phyloP scores from a whole-genome alignment of 129 eudicot species.

The Flaveria linearis region DNA sequence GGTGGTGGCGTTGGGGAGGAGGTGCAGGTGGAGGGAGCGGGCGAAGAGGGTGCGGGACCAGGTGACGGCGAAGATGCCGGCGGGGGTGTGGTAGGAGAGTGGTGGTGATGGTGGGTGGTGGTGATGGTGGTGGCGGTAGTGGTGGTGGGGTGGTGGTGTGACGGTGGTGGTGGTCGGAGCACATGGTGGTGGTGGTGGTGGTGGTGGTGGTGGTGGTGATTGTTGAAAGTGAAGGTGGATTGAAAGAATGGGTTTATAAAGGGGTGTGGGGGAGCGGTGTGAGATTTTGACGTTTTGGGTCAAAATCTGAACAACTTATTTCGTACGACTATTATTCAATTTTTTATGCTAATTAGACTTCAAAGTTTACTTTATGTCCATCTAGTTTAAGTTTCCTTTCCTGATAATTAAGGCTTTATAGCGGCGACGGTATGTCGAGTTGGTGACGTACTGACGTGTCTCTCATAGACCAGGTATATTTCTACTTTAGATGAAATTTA shows the following conservation, averaged over 20 bases:
- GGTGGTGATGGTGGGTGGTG: constrained; percentile 59
- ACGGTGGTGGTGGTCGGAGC: neutral
- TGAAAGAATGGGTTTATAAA: constrained; percentile 12
- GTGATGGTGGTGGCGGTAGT: constrained; percentile 19
- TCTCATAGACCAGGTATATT: too few relatives aligned
- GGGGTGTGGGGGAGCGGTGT: constrained; percentile 17
- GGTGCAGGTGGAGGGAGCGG: constrained; percentile 56
- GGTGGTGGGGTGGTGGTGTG: constrained; percentile 20
- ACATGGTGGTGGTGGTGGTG: neutral
- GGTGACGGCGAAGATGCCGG: constrained; percentile 62
- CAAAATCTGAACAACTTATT: neutral
- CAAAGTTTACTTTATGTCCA: neutral
- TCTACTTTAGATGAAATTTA: too few relatives aligned
- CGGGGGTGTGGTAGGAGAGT: constrained; percentile 60
- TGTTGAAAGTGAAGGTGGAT: neutral
- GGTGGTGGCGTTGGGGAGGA: constrained; percentile 27
- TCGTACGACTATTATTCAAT: neutral
- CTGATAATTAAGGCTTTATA: too few relatives aligned
- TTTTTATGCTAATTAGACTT: neutral
- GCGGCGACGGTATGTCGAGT: too few relatives aligned
- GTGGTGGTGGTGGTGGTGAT: neutral
- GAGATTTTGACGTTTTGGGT: constrained; percentile 17
- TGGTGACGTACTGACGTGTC: too few relatives aligned
- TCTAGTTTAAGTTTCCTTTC: neutral
- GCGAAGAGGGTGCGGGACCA: constrained; percentile 57